These are phyloP conservation scores for Aegilops tauschii DNA, from an alignment of 176 grass and related monocot genomes.

Conservation along the genomic window DNA sequence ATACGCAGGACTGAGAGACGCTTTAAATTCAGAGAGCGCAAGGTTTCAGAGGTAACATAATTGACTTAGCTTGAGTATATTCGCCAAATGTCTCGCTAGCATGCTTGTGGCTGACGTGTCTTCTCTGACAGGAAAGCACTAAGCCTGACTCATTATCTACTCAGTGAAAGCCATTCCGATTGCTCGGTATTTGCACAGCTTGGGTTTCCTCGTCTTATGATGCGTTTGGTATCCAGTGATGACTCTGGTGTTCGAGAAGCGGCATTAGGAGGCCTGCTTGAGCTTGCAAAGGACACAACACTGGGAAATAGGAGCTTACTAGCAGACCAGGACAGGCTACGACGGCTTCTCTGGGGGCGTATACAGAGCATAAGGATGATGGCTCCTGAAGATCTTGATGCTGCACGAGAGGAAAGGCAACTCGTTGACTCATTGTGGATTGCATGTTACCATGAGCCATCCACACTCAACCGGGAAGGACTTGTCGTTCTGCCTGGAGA, in stretches of 20 bases:
- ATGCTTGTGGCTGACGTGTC: conserved; percentile 4
- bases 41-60: conserved; percentile 75
- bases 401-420: conserved; percentile 77
- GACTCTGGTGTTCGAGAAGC: conserved; percentile 81
- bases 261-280: conserved; percentile 67
- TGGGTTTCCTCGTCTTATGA: conserved; percentile 74
- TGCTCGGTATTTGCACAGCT: conserved; percentile 58
- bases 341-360: conserved; percentile 46
- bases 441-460: conserved; percentile 78
- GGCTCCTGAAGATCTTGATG: conserved; percentile 67
- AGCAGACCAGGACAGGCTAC: conserved; percentile 52
- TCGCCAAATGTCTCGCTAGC: not conserved
- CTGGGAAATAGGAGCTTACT: conserved; percentile 42
- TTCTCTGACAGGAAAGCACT: conserved; percentile 72
- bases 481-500: conserved; percentile 76
- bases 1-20: conserved; percentile 73
- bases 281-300: conserved; percentile 55
- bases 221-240: conserved; percentile 56
- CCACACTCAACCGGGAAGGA: conserved; percentile 53
- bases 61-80: not conserved
- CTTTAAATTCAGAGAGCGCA: conserved; percentile 59
- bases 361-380: conserved; percentile 65
- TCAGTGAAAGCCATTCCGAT: conserved; percentile 66
- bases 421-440: conserved; percentile 76
- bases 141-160: conserved; percentile 67